Base-by-base conservation (phyloP, 2,329 filamentous ascomycete genomes). In the Fusarium pseudocircinatum region DNA sequence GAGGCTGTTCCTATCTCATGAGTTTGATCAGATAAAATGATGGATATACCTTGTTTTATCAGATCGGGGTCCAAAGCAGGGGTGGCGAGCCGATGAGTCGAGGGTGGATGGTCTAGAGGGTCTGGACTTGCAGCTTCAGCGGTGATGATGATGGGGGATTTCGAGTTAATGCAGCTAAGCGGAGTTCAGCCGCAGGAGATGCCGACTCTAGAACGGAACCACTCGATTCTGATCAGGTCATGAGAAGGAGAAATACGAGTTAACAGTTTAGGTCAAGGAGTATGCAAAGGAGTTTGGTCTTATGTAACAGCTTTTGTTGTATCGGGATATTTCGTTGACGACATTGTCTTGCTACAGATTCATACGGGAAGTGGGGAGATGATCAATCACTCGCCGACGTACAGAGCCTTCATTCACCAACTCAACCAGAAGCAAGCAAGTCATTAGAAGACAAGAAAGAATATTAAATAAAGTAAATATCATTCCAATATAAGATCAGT, bases 161-260 rank as follows among this genome's bases (percentile, higher is more conserved):
- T 44, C 7, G 22, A 36, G 39, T 57, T 63, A 49, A 64, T 69
- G 65, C 44, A 64, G 24, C 65, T 69, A 65, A 64, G 57, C 64
- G 64, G 59, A 57, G 67, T 65, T 69, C 65, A 69, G 59, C 58
- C 65, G 65, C 52, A 57, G 39, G 32, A 24, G 37, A 34, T 16
- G 32, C 13, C 11, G 37, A 53, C 52, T 39, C 37, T 30, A 11
- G 54, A 54, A 12, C 43, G 22, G 46, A 18, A 26, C 26, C n/a
- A 36, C 20, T 56, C 37, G 7, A 7, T 26, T 39, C 24, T 53
- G 15, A 16, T 18, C 28, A 26, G 34, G 43, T 18, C 22, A 42
- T 49, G 42, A 34, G 28, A 26, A 22, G 15, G 2, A 34, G 4
- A 20, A 18, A 34, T 32, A 22, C 32, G 24, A 32, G 4, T 26